A percentile compares a stretch with the other conserved stretches of the same genome.
Conservation (phyloP, 805 yeast species). For the Suhomyces sp. region DNA sequence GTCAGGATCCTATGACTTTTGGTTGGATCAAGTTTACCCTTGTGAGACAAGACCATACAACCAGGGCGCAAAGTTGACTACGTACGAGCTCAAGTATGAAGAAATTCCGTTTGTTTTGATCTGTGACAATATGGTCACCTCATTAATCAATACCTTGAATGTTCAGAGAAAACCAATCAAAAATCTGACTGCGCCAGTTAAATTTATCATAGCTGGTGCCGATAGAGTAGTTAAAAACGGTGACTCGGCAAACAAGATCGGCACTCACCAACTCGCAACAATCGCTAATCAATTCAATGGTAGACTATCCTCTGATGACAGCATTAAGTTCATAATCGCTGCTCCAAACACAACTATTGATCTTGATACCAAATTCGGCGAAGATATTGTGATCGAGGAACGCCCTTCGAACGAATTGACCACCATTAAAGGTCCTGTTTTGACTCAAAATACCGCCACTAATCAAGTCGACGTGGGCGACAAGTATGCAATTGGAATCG, state of each 20-base stretch:
- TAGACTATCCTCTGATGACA: constrained; percentile 15
- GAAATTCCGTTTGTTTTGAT: constrained; percentile 82
- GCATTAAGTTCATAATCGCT: constrained; percentile 84
- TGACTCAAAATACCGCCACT: constrained; percentile 6
- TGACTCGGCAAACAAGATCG: constrained; percentile 95
- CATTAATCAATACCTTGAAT: constrained; percentile 53
- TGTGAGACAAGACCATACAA: constrained; percentile 95
- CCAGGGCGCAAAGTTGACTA: constrained; percentile 92
- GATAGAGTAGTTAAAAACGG: constrained; percentile 92
- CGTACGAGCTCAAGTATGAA: constrained; percentile 85
- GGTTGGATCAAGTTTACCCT: constrained; percentile 72
- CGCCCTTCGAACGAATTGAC: constrained; percentile 81
- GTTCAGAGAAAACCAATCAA: constrained; percentile 24
- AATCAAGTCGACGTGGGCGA: constrained; percentile 29
- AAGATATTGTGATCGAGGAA: constrained; percentile 78
- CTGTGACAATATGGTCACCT: constrained; percentile 89
- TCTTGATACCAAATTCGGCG: constrained; percentile 60
- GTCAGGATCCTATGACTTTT: constrained; percentile 33
- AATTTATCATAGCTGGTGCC: constrained; percentile 90
- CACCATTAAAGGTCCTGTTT: constrained; percentile 59
- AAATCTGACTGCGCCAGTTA: constrained; percentile 57
- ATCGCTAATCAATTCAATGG: constrained; percentile 54
- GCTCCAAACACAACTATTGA: constrained; percentile 95
- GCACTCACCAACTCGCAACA: constrained; percentile 84
- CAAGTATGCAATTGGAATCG: constrained; percentile 62